Percentiles rank a stretch among this genome's conserved stretches.
phyloP scores from a whole-genome alignment of 1,139 yeast genomes.

The Suhomyces choctaworum region DNA sequence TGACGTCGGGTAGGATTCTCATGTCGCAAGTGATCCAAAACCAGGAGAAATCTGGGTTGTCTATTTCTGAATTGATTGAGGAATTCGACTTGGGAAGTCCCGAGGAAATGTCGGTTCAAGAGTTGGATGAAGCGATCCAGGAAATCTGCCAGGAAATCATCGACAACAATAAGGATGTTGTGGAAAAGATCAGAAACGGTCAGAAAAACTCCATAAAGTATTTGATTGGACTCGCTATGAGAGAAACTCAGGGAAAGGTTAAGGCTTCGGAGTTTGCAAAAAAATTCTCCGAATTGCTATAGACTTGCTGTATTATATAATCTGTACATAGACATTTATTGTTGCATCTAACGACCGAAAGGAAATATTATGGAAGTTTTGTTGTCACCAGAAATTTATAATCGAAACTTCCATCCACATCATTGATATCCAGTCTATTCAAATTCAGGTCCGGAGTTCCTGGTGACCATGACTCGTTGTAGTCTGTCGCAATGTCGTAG shows the following conservation, averaged over 20 bases:
- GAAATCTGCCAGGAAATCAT: conserved; percentile 57
- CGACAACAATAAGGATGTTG: conserved; percentile 53
- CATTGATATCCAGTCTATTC: not conserved
- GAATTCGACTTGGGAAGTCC: conserved; percentile 55
- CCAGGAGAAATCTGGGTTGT: conserved; percentile 30
- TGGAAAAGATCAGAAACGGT: conserved; percentile 55
- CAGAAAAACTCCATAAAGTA: conserved; percentile 69
- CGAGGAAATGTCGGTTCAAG: conserved; percentile 31
- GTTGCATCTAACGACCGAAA: too few species aligned
- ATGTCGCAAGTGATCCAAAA: conserved; percentile 58
- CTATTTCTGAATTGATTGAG: conserved; percentile 48
- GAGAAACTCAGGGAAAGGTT: conserved; percentile 66
- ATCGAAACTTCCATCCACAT: not conserved
- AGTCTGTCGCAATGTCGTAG: not conserved
- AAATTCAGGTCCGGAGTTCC: not conserved
- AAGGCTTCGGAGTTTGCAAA: conserved; percentile 50
- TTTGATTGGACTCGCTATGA: conserved; percentile 85
- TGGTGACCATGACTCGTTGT: not conserved
- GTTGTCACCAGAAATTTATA: not conserved
- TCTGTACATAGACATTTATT: conserved; percentile 1
- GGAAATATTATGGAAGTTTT: too few species aligned
- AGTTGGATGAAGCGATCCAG: conserved; percentile 44
- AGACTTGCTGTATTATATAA: not conserved
- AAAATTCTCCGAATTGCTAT: conserved; percentile 37
- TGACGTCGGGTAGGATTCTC: conserved; percentile 64